Evolutionary conservation across 169 alveolate genomes (phyloP), one percentile per base, ranked within the genome.

Genomic region (Plasmodium chabaudi): DNA sequence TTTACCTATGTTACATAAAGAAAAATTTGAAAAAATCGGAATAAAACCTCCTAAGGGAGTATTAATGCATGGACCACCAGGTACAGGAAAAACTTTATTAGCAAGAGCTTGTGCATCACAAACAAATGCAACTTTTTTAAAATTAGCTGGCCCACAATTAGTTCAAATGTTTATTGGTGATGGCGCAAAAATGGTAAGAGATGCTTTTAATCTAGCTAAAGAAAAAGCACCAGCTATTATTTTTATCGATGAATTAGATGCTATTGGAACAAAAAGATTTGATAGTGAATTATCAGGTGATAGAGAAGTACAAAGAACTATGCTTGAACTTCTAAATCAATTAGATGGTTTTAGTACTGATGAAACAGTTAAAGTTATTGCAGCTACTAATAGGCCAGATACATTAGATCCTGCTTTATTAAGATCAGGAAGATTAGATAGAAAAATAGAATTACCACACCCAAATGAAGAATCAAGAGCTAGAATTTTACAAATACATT

Each of bases 91-190:
- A 79, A 97, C 99, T 4, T 88, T 97, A 89, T 77, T 97, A 93
- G 99, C 99, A 5, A 92, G 99, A 88, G 99, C 99, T 7, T 97
- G 98, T 89, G 99, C 99, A 9, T 98, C 99, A 42, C 95, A 94
- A 88, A 99, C 99, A 1, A 96, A 98, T 84, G 99, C 99, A 25
- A 97, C 99, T 10, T 99, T 99, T 94, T 94, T 99, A 75, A 97
- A 98, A 82, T 94, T 99, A 51, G 99, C 99, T 2, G 99, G 99
- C 0, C 99, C 99, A 9, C 99, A 98, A 92, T 95, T 98, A 27
- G 99, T 98, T 10, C 99, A 99, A 92, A 98, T 98, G 99, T 99
- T 97, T 93, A 99, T 99, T 57, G 99, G 99, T 21, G 99, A 99
- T 87, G 99, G 99, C 9, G 99, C 99, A 17, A 98, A 98, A 92